These are phyloP conservation scores for Thyridium curvatum DNA, from an alignment of 2,329 filamentous ascomycete species.

Conservation along the genomic window DNA sequence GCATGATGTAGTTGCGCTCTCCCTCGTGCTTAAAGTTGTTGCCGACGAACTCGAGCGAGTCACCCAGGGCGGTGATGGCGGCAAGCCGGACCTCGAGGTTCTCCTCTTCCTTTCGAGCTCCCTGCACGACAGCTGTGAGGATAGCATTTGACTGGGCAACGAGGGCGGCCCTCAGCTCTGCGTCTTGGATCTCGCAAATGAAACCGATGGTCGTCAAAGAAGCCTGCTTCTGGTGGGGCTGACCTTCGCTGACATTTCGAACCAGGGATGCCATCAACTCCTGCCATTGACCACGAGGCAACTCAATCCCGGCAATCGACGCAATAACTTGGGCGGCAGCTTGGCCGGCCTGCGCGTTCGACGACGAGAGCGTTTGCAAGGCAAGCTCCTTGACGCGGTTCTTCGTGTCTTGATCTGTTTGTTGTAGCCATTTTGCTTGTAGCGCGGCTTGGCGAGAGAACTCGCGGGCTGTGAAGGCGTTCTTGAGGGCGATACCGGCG, in stretches of 20 bases:
- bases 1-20: conserved; percentile 99
- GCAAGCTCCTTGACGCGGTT: conserved; percentile 80
- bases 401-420: conserved; percentile 78
- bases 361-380: conserved; percentile 78
- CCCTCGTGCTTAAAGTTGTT: conserved; percentile 99
- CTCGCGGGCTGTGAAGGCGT: conserved; percentile 94
- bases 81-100: conserved; percentile 87
- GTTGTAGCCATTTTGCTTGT: conserved; percentile 86
- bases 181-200: conserved; percentile 93
- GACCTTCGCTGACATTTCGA: conserved; percentile 83
- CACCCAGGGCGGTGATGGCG: conserved; percentile 87
- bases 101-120: conserved; percentile 90
- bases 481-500: conserved; percentile 94
- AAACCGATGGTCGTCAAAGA: conserved; percentile 96
- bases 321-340: conserved; percentile 93
- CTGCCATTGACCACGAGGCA: conserved; percentile 87
- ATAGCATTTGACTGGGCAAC: conserved; percentile 93
- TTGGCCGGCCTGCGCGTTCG: conserved; percentile 75
- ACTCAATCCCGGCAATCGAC: conserved; percentile 88
- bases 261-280: conserved; percentile 87
- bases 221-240: conserved; percentile 84
- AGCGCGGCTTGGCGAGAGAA: conserved; percentile 79
- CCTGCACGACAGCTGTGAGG: conserved; percentile 93
- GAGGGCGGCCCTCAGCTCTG: conserved; percentile 74
- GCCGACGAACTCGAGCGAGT: conserved; percentile 94